Evolutionary conservation across 1,139 yeast species (phyloP).

Genomic region (Debaryomyces subglobosus): DNA sequence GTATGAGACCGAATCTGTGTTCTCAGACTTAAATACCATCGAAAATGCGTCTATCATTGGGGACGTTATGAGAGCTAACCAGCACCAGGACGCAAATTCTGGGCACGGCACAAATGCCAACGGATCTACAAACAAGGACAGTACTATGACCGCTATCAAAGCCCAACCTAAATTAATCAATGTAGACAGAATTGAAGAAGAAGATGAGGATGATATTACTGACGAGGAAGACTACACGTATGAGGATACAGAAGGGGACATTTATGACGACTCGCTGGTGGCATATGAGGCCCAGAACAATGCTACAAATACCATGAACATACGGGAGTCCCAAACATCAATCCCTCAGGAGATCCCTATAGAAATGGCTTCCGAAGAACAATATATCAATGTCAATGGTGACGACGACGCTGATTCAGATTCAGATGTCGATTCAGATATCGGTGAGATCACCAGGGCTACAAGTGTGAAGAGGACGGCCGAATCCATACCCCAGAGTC

Average conservation of each 20-base stretch:
- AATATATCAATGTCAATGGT: conserved; percentile 9
- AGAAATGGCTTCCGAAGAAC: not conserved
- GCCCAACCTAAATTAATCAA: conserved; percentile 70
- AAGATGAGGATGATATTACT: conserved; percentile 42
- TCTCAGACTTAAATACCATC: conserved; percentile 53
- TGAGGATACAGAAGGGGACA: not conserved
- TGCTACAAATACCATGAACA: not conserved
- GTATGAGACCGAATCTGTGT: conserved; percentile 52
- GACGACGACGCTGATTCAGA: conserved; percentile 31
- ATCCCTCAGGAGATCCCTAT: not conserved
- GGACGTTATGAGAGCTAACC: conserved; percentile 40
- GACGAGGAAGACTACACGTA: conserved; percentile 25
- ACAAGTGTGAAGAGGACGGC: conserved; percentile 35
- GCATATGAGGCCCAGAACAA: not conserved
- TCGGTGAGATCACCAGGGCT: conserved; percentile 50
- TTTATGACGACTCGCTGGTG: not conserved
- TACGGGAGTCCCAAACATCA: conserved; percentile 4
- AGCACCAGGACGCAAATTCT: conserved; percentile 10
- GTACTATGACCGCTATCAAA: conserved; percentile 67
- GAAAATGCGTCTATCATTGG: conserved; percentile 61
- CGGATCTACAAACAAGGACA: conserved; percentile 10
- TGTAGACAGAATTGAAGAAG: conserved; percentile 55
- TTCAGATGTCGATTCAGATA: conserved; percentile 51
- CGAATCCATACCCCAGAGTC: conserved; percentile 12
- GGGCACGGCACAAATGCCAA: conserved; percentile 4